These are phyloP conservation scores for Colletotrichum caudatum DNA, from an alignment of 2,329 filamentous ascomycete species.

Conservation along the genomic window DNA sequence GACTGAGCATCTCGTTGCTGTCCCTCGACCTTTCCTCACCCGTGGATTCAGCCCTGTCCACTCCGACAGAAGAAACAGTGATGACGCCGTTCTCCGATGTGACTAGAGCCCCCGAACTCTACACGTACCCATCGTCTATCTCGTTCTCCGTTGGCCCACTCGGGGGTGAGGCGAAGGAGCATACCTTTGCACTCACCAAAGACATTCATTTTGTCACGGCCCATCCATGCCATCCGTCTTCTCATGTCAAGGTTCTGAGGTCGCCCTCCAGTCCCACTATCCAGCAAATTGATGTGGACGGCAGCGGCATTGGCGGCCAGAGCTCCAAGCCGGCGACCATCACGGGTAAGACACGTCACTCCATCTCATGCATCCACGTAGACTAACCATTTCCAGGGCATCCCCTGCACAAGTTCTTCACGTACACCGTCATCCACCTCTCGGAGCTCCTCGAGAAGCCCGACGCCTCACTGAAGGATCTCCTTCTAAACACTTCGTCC, in stretches of 20 bases:
- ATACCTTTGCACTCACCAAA: conserved; percentile 62
- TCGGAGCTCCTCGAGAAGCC: conserved; percentile 65
- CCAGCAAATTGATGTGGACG: conserved; percentile 66
- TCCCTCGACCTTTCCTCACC: conserved; percentile 62
- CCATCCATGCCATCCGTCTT: conserved; percentile 72
- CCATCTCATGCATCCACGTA: conserved; percentile 39
- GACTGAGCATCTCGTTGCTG: conserved; percentile 62
- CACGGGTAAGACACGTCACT: conserved; percentile 54
- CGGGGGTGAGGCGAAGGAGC: conserved; percentile 55
- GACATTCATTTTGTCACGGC: conserved; percentile 76
- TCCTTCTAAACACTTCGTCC: conserved; percentile 55
- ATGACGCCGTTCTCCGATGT: conserved; percentile 54
- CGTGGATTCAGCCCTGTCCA: conserved; percentile 58
- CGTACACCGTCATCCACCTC: conserved; percentile 70
- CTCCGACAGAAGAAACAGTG: conserved; percentile 57
- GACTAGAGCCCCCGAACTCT: conserved; percentile 49
- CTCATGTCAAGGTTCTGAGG: conserved; percentile 68
- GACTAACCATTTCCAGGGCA: conserved; percentile 59
- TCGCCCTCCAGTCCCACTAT: conserved; percentile 71
- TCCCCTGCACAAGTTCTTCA: conserved; percentile 72
- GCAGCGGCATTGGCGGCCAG: conserved; percentile 57
- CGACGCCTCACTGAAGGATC: conserved; percentile 59
- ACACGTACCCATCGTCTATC: conserved; percentile 56
- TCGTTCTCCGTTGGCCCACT: conserved; percentile 55
- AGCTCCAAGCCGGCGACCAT: conserved; percentile 61